These are phyloP conservation scores for Phaeodactylum tricornutum DNA, from an alignment of 108 stramenopile species.

Conservation along the genomic window DNA sequence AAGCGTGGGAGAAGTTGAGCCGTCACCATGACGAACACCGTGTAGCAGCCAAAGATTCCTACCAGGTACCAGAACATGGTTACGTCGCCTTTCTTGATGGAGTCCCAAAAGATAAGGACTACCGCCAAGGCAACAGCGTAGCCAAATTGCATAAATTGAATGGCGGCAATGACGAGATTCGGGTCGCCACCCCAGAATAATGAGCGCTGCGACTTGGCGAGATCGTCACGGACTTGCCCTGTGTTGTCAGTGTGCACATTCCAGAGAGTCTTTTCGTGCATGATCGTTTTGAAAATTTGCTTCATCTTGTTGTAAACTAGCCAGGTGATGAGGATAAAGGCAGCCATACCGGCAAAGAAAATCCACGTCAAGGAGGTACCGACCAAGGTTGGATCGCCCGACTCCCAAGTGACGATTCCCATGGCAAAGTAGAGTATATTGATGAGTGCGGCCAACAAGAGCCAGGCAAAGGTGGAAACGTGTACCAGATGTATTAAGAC, in stretches of 20 bases:
- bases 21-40: conserved; percentile 43
- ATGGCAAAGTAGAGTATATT: conserved; percentile 55
- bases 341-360: conserved; percentile 21
- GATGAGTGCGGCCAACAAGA: conserved; percentile 44
- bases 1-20: conserved; percentile 59
- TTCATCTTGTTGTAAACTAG: conserved; percentile 26
- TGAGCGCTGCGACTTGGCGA: conserved; percentile 30
- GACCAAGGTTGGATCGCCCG: conserved; percentile 13
- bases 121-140: conserved; percentile 72
- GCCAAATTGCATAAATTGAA: conserved; percentile 82
- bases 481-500: conserved; percentile 66
- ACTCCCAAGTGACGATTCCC: conserved; percentile 39
- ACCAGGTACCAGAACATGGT: conserved; percentile 15
- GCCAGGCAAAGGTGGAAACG: conserved; percentile 60
- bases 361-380: conserved; percentile 21
- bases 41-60: conserved; percentile 34
- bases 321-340: conserved; percentile 28
- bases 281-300: conserved; percentile 26
- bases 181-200: conserved; percentile 78
- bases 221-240: not conserved
- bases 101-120: conserved; percentile 48
- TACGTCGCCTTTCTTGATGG: conserved; percentile 16
- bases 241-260: not conserved
- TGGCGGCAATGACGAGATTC: conserved; percentile 41
- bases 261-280: conserved; percentile 14